Evolutionary conservation across 73 alveolate species (phyloP).

Genomic region (Blepharisma japonicum): DNA sequence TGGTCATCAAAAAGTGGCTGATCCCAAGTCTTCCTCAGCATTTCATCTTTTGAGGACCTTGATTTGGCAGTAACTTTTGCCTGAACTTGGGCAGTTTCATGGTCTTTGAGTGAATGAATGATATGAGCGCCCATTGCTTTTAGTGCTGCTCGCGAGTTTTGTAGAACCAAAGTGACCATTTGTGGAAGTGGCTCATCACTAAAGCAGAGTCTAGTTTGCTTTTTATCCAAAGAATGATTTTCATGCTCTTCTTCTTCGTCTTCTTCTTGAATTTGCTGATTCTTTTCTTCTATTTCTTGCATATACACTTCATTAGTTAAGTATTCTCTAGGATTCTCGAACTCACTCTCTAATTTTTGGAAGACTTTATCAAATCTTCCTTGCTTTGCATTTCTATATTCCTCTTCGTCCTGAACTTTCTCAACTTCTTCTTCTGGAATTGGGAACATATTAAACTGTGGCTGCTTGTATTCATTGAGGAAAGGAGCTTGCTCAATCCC

Average conservation of each 20-base stretch:
- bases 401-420: neutral
- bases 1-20: neutral
- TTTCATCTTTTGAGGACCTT: constrained; percentile 1
- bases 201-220: neutral
- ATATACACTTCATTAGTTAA: neutral
- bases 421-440: neutral
- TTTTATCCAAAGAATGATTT: neutral
- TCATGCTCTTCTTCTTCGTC: neutral
- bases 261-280: neutral
- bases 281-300: neutral
- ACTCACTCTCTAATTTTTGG: neutral
- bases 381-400: neutral
- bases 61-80: constrained; percentile 25
- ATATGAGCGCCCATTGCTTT: constrained; percentile 2
- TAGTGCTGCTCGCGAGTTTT: constrained; percentile 21
- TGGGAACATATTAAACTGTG: too few relatives aligned
- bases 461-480: too few relatives aligned
- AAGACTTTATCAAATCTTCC: neutral
- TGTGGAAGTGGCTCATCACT: neutral
- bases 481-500: too few relatives aligned
- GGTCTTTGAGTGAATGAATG: neutral
- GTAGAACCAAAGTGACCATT: neutral
- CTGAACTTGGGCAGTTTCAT: constrained; percentile 15
- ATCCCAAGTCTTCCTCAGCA: neutral
- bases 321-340: neutral